A percentile compares a stretch with the other conserved stretches of the same genome.
Conservation (phyloP, 2,329 filamentous ascomycete genomes). For the Neonectria sp. region DNA sequence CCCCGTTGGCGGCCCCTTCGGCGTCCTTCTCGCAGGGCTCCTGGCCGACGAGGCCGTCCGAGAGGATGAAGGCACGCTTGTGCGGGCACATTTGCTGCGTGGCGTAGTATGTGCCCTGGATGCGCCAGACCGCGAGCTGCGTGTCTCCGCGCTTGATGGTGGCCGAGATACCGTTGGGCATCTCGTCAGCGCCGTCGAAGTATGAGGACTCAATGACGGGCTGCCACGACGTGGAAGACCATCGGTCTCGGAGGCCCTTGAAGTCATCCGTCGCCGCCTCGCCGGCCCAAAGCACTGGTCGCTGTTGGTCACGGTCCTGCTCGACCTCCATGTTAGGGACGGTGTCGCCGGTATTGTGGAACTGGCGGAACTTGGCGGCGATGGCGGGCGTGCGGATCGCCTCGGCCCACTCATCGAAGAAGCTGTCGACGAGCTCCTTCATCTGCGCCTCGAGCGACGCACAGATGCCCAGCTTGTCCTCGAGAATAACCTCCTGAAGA, state of each 20-base stretch:
- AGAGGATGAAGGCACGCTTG: conserved; percentile 90
- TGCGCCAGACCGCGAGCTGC: conserved; percentile 88
- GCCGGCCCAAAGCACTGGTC: conserved; percentile 85
- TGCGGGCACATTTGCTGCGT: conserved; percentile 97
- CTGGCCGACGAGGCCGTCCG: conserved; percentile 87
- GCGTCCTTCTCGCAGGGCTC: conserved; percentile 55
- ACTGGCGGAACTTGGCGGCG: conserved; percentile 82
- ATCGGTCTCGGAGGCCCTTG: conserved; percentile 73
- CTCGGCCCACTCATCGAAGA: conserved; percentile 94
- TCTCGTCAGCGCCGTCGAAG: conserved; percentile 75
- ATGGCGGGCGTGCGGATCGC: conserved; percentile 79
- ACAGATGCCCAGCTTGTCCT: conserved; percentile 89
- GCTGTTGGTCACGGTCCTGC: conserved; percentile 78
- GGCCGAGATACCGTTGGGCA: conserved; percentile 80
- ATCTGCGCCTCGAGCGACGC: conserved; percentile 90
- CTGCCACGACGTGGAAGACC: conserved; percentile 79
- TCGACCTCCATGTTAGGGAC: conserved; percentile 79
- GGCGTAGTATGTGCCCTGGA: conserved; percentile 85
- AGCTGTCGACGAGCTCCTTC: conserved; percentile 85
- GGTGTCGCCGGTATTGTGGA: conserved; percentile 84
- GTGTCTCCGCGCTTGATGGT: conserved; percentile 90
- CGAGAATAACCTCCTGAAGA: conserved; percentile 84
- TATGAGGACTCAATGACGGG: conserved; percentile 80
- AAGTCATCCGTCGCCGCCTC: conserved; percentile 80
- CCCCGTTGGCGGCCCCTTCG: conserved; percentile 44